Evolutionary conservation across 331 rosid species (phyloP).

Genomic region (Saraca asoca): DNA sequence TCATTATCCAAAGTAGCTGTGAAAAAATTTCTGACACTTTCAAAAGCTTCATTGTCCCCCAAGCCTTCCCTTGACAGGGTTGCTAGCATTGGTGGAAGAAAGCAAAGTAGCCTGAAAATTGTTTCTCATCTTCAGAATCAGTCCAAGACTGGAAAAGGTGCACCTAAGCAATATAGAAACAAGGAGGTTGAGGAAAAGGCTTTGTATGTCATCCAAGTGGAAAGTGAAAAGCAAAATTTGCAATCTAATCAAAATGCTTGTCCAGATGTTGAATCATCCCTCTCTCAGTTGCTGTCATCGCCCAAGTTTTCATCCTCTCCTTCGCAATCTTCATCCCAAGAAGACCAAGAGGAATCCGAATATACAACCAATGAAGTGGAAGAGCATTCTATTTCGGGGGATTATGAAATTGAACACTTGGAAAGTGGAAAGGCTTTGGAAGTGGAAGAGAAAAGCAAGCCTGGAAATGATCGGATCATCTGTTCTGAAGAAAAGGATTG

Average conservation of each 20-base stretch:
- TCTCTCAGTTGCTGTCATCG: constrained; percentile 36
- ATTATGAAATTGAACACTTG: constrained; percentile 39
- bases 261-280: constrained; percentile 36
- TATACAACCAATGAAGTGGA: constrained; percentile 55
- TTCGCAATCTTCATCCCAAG: constrained; percentile 41
- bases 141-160: constrained; percentile 19
- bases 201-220: constrained; percentile 62
- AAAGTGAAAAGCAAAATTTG: constrained; percentile 44
- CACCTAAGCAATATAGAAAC: constrained; percentile 11
- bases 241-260: constrained; percentile 46
- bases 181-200: constrained; percentile 64
- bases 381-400: constrained; percentile 44
- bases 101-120: constrained; percentile 42
- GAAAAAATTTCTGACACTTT: constrained; percentile 44
- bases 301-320: constrained; percentile 40
- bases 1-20: constrained; percentile 38
- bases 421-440: constrained; percentile 43
- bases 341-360: constrained; percentile 55
- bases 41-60: constrained; percentile 41
- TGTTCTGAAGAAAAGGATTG: constrained; percentile 45
- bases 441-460: constrained; percentile 34
- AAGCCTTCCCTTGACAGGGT: constrained; percentile 46
- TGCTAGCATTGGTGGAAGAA: constrained; percentile 49
- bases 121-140: constrained; percentile 38
- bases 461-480: constrained; percentile 35